These are phyloP conservation scores for Mallotus japonicus DNA, from an alignment of 441 rosid species.

Conservation along the genomic window DNA sequence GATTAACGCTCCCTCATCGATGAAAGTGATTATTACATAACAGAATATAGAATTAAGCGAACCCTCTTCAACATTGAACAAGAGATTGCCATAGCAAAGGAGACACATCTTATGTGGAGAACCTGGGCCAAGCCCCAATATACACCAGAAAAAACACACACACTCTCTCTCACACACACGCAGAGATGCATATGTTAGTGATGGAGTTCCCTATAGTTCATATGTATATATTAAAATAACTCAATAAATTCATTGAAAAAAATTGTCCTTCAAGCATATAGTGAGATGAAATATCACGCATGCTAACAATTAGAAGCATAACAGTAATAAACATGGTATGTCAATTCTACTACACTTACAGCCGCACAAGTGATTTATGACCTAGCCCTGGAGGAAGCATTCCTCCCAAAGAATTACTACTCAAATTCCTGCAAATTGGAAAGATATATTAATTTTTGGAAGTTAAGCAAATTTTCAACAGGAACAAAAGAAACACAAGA, in stretches of 20 bases:
- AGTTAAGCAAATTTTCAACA: not conserved
- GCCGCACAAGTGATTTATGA: conserved; percentile 60
- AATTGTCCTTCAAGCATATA: not conserved
- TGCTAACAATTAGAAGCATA: not conserved
- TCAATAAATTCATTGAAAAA: not conserved
- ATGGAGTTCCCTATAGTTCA: not conserved
- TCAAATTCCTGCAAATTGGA: conserved; percentile 64
- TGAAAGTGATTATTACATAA: not conserved
- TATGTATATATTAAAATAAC: not conserved
- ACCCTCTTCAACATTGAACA: not conserved
- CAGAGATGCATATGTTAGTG: not conserved
- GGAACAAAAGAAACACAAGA: not conserved
- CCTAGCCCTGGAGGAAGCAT: conserved; percentile 75
- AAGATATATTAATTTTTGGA: conserved; percentile 5
- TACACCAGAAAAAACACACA: not conserved
- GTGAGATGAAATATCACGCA: not conserved
- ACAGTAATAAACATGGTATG: not conserved
- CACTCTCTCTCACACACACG: not conserved
- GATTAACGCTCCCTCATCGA: not conserved
- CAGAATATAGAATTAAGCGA: not conserved
- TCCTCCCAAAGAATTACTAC: conserved; percentile 75
- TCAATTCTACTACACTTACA: conserved; percentile 55
- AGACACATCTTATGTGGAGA: not conserved
- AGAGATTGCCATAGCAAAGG: not conserved
- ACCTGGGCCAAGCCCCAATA: not conserved